Base-by-base conservation (phyloP, 257 asterid species). In the Anisodus acutangulus region DNA sequence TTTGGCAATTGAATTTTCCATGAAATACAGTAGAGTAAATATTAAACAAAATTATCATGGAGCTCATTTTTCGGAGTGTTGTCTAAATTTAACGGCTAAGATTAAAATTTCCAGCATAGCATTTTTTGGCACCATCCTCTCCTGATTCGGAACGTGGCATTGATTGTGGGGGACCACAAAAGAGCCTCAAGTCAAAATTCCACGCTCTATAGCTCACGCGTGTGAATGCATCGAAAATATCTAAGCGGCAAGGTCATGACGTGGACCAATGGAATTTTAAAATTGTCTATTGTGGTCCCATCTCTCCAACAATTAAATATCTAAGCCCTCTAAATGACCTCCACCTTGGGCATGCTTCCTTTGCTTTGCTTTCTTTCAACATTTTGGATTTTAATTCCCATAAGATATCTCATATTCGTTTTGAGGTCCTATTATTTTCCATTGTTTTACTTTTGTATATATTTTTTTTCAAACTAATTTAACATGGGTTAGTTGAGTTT, bases 261-360 rank as follows among this genome's bases (percentile, higher is more conserved):
- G 86, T 86, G 88, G 84, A 64, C 74, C 15, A 83, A 82, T 82
- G 67, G 26, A 78, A 15, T 26, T 16, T 39, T 74, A 64, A 72
- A 41, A 19, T 13, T 11, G 6, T 10, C 13, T 13, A n/a, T 49
- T 70, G 43, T 85, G 88, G 78, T 6, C 66, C 60, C 0, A 4
- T 13, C 37, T 81, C n/a, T 41, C 3, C 45, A 15, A 83, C 83
- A 70, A 81, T 78, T 55, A 9, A 87, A 88, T 86, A 86, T 88
- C 83, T 64, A n/a, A 22, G 55, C 53, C 80, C 45, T 84, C 78
- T 17, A 63, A 45, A 63, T 67, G 45, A 4, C 83, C 90, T 84
- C 89, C 88, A 85, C 88, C 1, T 39, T 39, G 26, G 26, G 26
- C 26, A 22, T 22, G 26, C 26, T 22, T 22, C 26, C 0, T 22